These are phyloP conservation scores for Vaccinium darrowii DNA, from an alignment of 148 eudicot genomes.

Conservation along the genomic window DNA sequence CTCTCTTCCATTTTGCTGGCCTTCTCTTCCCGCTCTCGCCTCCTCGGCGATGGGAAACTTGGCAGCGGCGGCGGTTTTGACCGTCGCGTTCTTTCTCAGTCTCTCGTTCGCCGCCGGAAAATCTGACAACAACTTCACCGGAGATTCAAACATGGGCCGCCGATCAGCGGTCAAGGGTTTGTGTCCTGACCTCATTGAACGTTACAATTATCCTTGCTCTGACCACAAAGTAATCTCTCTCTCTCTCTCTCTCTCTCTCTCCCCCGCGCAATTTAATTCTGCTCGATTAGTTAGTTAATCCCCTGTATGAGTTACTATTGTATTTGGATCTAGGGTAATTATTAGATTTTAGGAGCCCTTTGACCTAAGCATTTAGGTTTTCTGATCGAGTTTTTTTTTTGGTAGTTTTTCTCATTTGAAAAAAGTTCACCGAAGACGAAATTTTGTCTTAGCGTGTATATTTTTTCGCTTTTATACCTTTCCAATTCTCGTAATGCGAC, in stretches of 20 bases:
- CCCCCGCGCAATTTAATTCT: neutral
- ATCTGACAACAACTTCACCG: conserved; percentile 24
- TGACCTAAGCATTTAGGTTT: too few relatives aligned
- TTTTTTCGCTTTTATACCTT: too few relatives aligned
- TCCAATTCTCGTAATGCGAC: too few relatives aligned
- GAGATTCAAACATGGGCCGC: conserved; percentile 23
- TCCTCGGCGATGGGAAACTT: conserved; percentile 17
- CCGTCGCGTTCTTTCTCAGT: conserved; percentile 13
- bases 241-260: conserved; percentile 3
- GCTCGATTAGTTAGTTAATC: neutral
- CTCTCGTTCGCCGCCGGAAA: conserved; percentile 19
- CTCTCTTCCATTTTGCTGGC: neutral
- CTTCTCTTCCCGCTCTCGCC: neutral
- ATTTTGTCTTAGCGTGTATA: too few relatives aligned
- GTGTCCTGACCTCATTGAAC: conserved; percentile 58
- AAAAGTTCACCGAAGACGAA: too few relatives aligned
- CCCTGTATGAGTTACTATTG: neutral
- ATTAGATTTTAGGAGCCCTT: too few relatives aligned
- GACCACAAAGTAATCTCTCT: conserved; percentile 61
- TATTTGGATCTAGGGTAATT: neutral
- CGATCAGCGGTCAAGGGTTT: conserved; percentile 35
- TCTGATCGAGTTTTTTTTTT: too few relatives aligned
- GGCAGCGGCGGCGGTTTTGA: neutral
- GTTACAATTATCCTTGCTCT: conserved; percentile 62
- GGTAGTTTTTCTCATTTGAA: too few relatives aligned